These are phyloP conservation scores for Neophaeococcomyces mojaviensis DNA, from an alignment of 2,329 filamentous ascomycete species.

Conservation along the genomic window DNA sequence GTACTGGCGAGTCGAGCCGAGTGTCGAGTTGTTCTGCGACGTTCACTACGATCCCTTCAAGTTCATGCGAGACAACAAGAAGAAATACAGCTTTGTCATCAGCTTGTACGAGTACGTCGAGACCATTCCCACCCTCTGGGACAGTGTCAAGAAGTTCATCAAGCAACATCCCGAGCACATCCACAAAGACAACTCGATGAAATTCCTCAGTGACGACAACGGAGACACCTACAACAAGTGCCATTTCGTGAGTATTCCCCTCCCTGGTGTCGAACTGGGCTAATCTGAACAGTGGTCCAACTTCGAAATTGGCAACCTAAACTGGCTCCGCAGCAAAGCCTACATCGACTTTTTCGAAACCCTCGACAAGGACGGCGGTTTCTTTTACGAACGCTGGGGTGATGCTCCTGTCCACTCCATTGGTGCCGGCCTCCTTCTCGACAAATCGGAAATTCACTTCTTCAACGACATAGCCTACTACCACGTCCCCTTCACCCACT, in stretches of 20 bases:
- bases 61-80: conserved; percentile 89
- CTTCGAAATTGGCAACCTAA: conserved; percentile 89
- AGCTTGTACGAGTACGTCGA: conserved; percentile 95
- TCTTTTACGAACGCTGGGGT: conserved; percentile 98
- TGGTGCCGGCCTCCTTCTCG: conserved; percentile 74
- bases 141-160: conserved; percentile 91
- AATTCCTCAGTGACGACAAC: conserved; percentile 82
- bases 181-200: conserved; percentile 74
- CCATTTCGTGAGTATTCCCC: conserved; percentile 67
- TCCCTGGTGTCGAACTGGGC: conserved; percentile 12
- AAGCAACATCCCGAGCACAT: conserved; percentile 84
- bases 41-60: conserved; percentile 94
- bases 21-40: conserved; percentile 93
- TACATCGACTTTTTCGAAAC: conserved; percentile 88
- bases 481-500: conserved; percentile 96
- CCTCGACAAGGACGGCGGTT: conserved; percentile 84
- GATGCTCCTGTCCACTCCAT: conserved; percentile 99
- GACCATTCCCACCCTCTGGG: conserved; percentile 93
- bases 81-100: conserved; percentile 96
- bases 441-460: conserved; percentile 93
- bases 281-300: conserved; percentile 75
- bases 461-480: conserved; percentile 99
- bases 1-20: conserved; percentile 99
- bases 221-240: conserved; percentile 94
- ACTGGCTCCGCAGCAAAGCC: conserved; percentile 83